These are phyloP conservation scores for Hericium erinaceus DNA, from an alignment of 768 basidiomycete genomes.

Conservation along the genomic window DNA sequence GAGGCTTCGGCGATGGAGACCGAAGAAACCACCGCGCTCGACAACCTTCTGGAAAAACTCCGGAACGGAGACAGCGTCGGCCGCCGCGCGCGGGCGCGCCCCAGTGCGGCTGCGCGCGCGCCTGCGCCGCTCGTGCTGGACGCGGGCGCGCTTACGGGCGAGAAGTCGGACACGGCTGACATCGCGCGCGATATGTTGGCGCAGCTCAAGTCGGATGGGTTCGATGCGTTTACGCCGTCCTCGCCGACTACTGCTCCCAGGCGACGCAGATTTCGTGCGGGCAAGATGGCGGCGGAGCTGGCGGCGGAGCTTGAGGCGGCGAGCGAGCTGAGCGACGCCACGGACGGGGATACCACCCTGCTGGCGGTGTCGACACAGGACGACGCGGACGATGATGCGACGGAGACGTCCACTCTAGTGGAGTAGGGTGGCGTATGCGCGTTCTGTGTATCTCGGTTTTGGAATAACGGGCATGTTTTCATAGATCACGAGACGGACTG, in stretches of 20 bases:
- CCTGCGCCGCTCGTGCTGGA: slow-evolving; percentile 25
- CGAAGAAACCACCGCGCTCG: slow-evolving; percentile 52
- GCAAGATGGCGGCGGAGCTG: slow-evolving; percentile 6
- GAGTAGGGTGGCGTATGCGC: too few species aligned
- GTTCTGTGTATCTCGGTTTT: too few species aligned
- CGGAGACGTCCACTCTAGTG: too few species aligned
- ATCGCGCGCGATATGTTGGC: slow-evolving; percentile 71
- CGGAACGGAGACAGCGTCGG: slow-evolving; percentile 58
- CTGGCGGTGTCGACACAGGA: too few species aligned
- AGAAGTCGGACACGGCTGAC: slow-evolving; percentile 39
- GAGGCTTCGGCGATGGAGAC: slow-evolving; percentile 31
- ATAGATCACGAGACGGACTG: too few species aligned
- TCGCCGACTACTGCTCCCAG: slow-evolving; percentile 16
- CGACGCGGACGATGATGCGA: too few species aligned
- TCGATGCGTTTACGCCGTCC: slow-evolving; percentile 25
- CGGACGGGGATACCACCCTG: too few species aligned
- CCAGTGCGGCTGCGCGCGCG: slow-evolving; percentile 27
- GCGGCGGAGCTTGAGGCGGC: slow-evolving; percentile 14
- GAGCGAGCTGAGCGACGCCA: background rate
- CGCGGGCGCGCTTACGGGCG: slow-evolving; percentile 17
- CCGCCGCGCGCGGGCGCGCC: slow-evolving; percentile 42
- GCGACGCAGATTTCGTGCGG: slow-evolving; percentile 15
- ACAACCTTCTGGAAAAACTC: slow-evolving; percentile 62
- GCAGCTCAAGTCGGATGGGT: slow-evolving; percentile 62
- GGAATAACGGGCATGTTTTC: too few species aligned